Evolutionary conservation across 78 protist species (phyloP).

Genomic region (Emiliania huxleyi): DNA sequence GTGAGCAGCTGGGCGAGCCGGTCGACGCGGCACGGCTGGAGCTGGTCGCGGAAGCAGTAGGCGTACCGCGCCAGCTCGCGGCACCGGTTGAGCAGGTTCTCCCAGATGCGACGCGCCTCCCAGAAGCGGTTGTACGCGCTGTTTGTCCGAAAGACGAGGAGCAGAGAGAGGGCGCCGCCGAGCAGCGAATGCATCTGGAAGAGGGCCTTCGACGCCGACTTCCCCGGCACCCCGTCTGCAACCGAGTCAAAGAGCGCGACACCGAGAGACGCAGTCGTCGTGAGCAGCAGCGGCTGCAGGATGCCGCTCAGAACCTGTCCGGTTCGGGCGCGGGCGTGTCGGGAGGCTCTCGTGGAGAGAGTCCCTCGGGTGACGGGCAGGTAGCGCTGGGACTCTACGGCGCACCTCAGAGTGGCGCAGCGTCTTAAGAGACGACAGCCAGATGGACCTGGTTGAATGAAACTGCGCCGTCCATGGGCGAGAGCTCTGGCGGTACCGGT

Average conservation of each 20-base stretch:
- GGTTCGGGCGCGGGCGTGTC: no score
- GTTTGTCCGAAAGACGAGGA: conserved; percentile 39
- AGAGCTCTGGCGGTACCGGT: no score
- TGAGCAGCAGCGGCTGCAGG: not conserved
- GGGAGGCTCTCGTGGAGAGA: no score
- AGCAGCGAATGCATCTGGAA: conserved; percentile 9
- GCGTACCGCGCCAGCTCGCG: not conserved
- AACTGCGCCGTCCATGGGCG: not conserved
- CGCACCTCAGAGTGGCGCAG: no score
- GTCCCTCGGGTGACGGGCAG: no score
- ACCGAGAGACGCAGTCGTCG: not conserved
- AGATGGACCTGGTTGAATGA: not conserved
- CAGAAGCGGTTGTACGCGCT: conserved; percentile 29
- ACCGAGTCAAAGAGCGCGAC: not conserved
- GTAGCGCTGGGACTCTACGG: no score
- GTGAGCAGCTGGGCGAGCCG: not conserved
- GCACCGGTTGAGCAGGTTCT: not conserved
- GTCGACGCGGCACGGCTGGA: no score
- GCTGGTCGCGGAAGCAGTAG: not conserved
- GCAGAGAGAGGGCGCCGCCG: conserved; percentile 5
- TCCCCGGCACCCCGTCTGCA: not conserved
- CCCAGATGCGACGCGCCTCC: conserved; percentile 31
- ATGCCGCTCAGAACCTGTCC: not conserved
- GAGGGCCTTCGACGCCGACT: not conserved
- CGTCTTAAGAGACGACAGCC: not conserved